Conservation (phyloP, 257 asterid genomes). For the Forsythia suspensa region DNA sequence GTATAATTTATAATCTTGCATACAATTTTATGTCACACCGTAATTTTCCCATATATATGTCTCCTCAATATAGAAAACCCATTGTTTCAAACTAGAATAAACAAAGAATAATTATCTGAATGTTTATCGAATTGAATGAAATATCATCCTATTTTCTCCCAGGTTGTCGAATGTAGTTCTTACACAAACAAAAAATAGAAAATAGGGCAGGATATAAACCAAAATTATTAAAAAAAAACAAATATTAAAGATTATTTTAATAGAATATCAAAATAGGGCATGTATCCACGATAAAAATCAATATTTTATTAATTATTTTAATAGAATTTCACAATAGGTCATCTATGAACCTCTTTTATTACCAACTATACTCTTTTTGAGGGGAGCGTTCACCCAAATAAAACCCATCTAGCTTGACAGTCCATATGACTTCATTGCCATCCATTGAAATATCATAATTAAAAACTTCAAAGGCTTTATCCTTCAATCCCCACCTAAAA, state of each 20-base stretch:
- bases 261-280: too few species aligned
- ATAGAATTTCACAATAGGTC: neutral
- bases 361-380: neutral
- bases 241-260: too few species aligned
- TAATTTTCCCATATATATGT: too few species aligned
- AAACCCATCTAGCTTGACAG: neutral
- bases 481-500: conserved; percentile 1
- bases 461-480: neutral
- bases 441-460: neutral
- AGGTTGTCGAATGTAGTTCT: neutral
- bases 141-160: too few species aligned
- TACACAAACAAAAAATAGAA: neutral
- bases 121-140: too few species aligned
- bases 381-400: neutral
- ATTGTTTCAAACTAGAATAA: too few species aligned
- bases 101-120: too few species aligned
- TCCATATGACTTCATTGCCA: neutral
- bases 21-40: neutral
- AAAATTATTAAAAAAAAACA: too few species aligned
- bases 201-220: too few species aligned
- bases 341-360: neutral
- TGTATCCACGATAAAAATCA: too few species aligned
- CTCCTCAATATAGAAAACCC: too few species aligned
- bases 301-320: neutral
- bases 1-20: too few species aligned